These are phyloP conservation scores for Eucommia ulmoides DNA, from an alignment of 257 asterid species.

Conservation along the genomic window DNA sequence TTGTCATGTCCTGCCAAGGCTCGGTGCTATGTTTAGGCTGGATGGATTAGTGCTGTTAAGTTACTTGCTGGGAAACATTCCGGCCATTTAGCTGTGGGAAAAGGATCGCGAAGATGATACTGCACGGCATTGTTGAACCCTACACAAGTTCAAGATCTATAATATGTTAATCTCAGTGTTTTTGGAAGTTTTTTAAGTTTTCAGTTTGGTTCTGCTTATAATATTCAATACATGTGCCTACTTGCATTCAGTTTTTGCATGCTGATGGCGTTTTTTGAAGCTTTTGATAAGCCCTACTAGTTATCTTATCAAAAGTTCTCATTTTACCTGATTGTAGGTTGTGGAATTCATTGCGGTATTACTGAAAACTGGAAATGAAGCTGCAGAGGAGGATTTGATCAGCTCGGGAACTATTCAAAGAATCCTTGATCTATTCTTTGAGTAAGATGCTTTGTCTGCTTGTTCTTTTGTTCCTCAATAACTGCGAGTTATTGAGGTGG, in stretches of 20 bases:
- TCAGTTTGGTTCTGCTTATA: background rate
- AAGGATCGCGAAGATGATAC: too few species aligned
- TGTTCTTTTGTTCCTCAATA: conserved; percentile 1
- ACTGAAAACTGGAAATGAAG: conserved; percentile 74
- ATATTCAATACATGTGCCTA: background rate
- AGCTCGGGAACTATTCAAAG: conserved; percentile 72
- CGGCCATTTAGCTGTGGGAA: too few species aligned
- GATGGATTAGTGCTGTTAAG: too few species aligned
- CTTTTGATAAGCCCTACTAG: too few species aligned
- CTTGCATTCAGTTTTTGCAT: background rate
- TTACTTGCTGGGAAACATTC: too few species aligned
- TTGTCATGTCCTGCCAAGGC: too few species aligned
- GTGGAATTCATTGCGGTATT: conserved; percentile 81
- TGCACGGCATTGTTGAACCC: too few species aligned
- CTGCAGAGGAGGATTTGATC: conserved; percentile 72
- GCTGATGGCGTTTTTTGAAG: background rate
- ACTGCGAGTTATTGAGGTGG: background rate
- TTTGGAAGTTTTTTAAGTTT: background rate
- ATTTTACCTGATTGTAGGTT: conserved; percentile 31
- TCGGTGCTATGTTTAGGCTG: too few species aligned
- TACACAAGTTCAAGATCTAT: background rate
- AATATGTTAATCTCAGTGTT: too few species aligned
- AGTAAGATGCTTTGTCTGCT: conserved; percentile 38
- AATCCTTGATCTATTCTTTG: conserved; percentile 78
- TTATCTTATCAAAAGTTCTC: background rate